These are phyloP conservation scores for Pinus taeda DNA, from an alignment of 75 land plant species.

Conservation along the genomic window DNA sequence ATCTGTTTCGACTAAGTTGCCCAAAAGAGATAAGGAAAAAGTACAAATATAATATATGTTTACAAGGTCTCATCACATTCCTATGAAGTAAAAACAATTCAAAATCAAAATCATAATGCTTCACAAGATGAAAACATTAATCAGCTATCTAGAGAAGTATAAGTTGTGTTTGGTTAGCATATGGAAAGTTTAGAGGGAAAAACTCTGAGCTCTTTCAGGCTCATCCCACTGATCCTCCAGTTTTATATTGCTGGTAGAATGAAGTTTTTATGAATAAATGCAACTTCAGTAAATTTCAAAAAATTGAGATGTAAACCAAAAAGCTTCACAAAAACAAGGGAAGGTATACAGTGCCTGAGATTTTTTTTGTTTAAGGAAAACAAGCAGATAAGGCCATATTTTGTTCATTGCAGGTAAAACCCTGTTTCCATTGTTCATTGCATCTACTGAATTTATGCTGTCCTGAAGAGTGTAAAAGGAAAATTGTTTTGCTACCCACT, in stretches of 20 bases:
- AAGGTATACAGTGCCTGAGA: slow-evolving; percentile 33
- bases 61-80: background rate
- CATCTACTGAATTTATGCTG: slow-evolving; percentile 31
- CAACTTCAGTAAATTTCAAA: background rate
- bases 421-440: slow-evolving; percentile 44
- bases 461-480: slow-evolving; percentile 39
- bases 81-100: background rate
- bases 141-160: background rate
- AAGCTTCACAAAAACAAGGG: background rate
- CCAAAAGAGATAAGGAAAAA: no score
- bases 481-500: slow-evolving; percentile 12
- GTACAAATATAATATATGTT: no score
- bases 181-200: background rate
- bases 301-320: background rate
- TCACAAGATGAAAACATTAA: background rate
- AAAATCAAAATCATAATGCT: background rate
- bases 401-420: slow-evolving; percentile 76
- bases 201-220: background rate
- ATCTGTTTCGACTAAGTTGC: no score
- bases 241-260: background rate
- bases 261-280: background rate
- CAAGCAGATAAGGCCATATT: slow-evolving; percentile 60
- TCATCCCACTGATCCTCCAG: background rate
- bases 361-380: slow-evolving; percentile 36
- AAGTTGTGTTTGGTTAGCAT: background rate